Base-by-base conservation (phyloP, 2,329 filamentous ascomycete genomes). In the Leptographium lundbergii region DNA sequence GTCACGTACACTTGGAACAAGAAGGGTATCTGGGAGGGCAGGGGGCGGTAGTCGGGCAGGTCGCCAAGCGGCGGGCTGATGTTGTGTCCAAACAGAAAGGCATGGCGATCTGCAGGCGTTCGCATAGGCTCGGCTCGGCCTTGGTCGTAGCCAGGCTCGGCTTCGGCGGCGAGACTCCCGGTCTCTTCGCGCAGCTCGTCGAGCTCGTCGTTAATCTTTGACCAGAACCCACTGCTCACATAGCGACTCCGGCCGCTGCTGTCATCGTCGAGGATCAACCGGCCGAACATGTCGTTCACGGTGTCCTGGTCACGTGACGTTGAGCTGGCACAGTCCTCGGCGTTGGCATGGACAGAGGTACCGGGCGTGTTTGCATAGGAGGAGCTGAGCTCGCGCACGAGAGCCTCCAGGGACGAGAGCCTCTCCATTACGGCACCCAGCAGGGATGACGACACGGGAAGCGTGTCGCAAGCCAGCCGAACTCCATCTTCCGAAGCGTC, bases 11-110 rank as follows among this genome's bases (percentile, higher is more conserved):
- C 67, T 25, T 79, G 70, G 3, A 82, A 63, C 0, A 82, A 66
- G 54, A 80, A 81, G 0, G 77, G 77, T 0, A 82, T 70, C 57
- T 83, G 79, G 0, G 78, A 81, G 0, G 79, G 77, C 0, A 80
- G 64, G 0, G 80, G 80, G 13, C 74, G 74, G 13, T 79, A 73
- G 1, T 75, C 70, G 9, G 68, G 64, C 1, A 73, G 61, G 13
- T 48, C 52, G 47, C 58, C 61, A 2, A 63, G 61, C 5, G 68
- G 62, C 0, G 67, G 54, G 24, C 61, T 66, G 1, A 75, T 60
- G 36, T 74, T 77, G 61, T 80, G 74, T 22, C 73, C 66, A 63
- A 82, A 82, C 4, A 82, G 61, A 64, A 82, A 81, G 1, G 73
- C 74, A 64, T 80, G 71, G 4, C 77, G 74, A 48, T 79, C 75